These are phyloP conservation scores for Gymnopilus dilepis DNA, from an alignment of 768 basidiomycete species.

Conservation along the genomic window DNA sequence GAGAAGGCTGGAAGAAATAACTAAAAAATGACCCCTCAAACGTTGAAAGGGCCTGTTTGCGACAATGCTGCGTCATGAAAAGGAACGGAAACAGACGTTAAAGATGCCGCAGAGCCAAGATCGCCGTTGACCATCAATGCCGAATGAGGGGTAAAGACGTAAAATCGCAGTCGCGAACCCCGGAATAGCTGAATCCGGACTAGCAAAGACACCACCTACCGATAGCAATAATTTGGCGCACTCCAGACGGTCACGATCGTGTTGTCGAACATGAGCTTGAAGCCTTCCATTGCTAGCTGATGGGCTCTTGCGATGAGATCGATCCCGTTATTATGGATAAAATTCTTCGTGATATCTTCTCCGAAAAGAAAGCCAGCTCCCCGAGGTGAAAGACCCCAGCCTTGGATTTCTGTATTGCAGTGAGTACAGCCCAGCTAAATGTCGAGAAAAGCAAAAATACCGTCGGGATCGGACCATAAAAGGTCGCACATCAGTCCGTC, in stretches of 20 bases:
- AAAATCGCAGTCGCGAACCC: background rate
- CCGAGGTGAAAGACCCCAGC: conserved; percentile 97
- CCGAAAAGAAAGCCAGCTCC: conserved; percentile 97
- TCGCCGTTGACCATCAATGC: conserved; percentile 8
- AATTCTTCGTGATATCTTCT: conserved; percentile 86
- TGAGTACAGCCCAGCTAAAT: background rate
- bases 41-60: background rate
- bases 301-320: conserved; percentile 97
- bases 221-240: conserved; percentile 97
- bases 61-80: background rate
- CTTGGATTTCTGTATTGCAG: conserved; percentile 70
- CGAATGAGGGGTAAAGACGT: conserved; percentile 3
- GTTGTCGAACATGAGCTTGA: conserved; percentile 95
- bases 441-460: conserved; percentile 41
- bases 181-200: conserved; percentile 2
- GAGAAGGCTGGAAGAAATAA: background rate
- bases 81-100: background rate
- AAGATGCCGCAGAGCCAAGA: conserved; percentile 9
- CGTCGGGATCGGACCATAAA: conserved; percentile 99
- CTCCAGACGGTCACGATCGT: conserved; percentile 98
- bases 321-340: conserved; percentile 90
- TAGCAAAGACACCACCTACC: conserved; percentile 51
- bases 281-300: conserved; percentile 98
- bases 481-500: conserved; percentile 99
- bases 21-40: background rate